Evolutionary conservation across 2,329 filamentous ascomycete species (phyloP), one percentile per base, ranked within the genome.

Genomic region (Penicillium sp.): DNA sequence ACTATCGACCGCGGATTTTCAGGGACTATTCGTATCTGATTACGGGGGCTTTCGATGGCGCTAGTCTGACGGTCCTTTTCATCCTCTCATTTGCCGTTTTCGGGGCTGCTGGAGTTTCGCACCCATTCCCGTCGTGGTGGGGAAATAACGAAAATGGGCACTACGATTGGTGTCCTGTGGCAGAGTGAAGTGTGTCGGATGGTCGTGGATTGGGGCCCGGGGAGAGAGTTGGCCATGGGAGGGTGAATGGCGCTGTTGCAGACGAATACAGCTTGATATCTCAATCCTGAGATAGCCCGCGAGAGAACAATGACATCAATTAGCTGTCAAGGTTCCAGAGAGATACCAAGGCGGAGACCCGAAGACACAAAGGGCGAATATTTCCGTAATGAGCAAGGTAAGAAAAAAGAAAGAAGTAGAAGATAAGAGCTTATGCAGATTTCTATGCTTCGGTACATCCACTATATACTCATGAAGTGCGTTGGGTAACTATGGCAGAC

Each of bases 71-170:
- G 1, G 73, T 71, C 0, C 64, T 79, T 2, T 79, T 79, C 45
- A 73, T 79, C 35, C 63, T 80, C 12, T 78, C 76, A 0, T 80
- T 80, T 62, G 76, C 77, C 1, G 77, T 80, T 0, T 78, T 79
- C 47, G 77, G 77, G 0, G 76, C 75, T 3, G 74, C 75, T 28
- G 74, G 74, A 0, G 51, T 55, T 1, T 60, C 71, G 0, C 59
- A 65, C 9, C 68, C 73, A 0, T 79, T 80, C 57, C 76, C 77
- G 0, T 61, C 57, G 2, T 80, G 77, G 77, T 79, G 76, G 76
- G 77, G 77, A 0, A 80, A 79, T 45, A 77, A 77, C 28, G 63
- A 54, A 0, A 60, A 72, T 22, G 76, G 75, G 1, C 69, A 74
- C 56, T 76, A 75, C 41, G 76, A 79, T 56, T 63, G 69, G 34